Percentiles rank a stretch among this genome's conserved stretches.
Conservation (phyloP, 2,329 filamentous ascomycete genomes). For the Diaporthe nobilis region DNA sequence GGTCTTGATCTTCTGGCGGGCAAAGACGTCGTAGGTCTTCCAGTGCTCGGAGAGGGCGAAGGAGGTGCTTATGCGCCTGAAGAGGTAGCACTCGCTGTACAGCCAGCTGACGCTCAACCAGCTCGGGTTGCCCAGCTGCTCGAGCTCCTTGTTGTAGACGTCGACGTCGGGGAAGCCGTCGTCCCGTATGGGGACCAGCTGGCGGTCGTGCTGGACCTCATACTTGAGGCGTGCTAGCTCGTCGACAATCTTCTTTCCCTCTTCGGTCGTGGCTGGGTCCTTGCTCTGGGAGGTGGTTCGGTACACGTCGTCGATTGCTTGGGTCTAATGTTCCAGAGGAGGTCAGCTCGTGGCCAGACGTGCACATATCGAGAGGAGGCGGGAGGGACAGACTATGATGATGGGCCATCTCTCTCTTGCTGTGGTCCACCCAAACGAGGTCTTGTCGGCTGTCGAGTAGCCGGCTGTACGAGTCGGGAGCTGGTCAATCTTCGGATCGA, state of each 20-base stretch:
- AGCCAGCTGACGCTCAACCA: slow-evolving; percentile 94
- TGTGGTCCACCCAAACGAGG: slow-evolving; percentile 89
- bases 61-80: slow-evolving; percentile 83
- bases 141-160: slow-evolving; percentile 88
- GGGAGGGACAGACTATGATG: slow-evolving; percentile 77
- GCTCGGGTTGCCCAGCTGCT: slow-evolving; percentile 77
- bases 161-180: slow-evolving; percentile 83
- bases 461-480: slow-evolving; percentile 67
- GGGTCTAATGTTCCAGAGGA: slow-evolving; percentile 71
- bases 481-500: slow-evolving; percentile 35
- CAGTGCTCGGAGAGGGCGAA: slow-evolving; percentile 86
- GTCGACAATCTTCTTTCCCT: slow-evolving; percentile 89
- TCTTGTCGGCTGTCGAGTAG: slow-evolving; percentile 84
- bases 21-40: slow-evolving; percentile 92
- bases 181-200: slow-evolving; percentile 80
- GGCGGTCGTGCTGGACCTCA: slow-evolving; percentile 90
- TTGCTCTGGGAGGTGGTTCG: slow-evolving; percentile 73
- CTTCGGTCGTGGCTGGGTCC: slow-evolving; percentile 76
- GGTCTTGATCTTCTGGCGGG: slow-evolving; percentile 89
- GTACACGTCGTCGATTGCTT: slow-evolving; percentile 95
- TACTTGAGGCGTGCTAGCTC: slow-evolving; percentile 89
- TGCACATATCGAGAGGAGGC: neutral
- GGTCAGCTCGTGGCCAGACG: neutral
- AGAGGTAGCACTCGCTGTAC: slow-evolving; percentile 94
- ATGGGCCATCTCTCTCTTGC: slow-evolving; percentile 92